Percentiles rank a stretch among this genome's conserved stretches.
Evolutionary conservation across 257 asterid species (phyloP).

Genomic region (Solanum appendiculatum): DNA sequence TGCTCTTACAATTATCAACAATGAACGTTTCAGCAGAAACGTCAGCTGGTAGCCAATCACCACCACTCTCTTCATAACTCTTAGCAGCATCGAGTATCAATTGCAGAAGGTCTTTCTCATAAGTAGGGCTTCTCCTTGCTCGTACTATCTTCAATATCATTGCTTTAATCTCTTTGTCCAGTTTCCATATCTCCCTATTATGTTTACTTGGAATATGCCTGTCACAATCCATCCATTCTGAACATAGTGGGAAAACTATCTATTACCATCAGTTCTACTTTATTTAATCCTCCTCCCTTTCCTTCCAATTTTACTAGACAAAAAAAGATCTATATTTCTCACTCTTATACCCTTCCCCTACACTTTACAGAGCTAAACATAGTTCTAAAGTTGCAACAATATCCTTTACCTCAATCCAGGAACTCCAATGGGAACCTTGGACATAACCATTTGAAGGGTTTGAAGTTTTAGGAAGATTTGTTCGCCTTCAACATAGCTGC

Average conservation of each 20-base stretch:
- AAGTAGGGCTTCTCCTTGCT: slow-evolving; percentile 9
- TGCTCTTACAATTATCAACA: slow-evolving; percentile 62
- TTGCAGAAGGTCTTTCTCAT: slow-evolving; percentile 47
- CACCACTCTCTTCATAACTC: slow-evolving; percentile 20
- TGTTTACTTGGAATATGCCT: slow-evolving; percentile 58
- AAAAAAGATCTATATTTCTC: neutral
- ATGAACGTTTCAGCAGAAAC: slow-evolving; percentile 35
- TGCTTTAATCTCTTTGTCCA: slow-evolving; percentile 46
- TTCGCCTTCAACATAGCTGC: slow-evolving; percentile 47
- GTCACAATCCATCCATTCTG: slow-evolving; percentile 1
- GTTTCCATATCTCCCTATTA: slow-evolving; percentile 45
- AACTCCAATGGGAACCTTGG: slow-evolving; percentile 45
- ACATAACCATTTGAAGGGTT: slow-evolving; percentile 41
- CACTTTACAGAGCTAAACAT: neutral
- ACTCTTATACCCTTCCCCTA: neutral
- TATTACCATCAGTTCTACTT: neutral
- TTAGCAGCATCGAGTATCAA: slow-evolving; percentile 51
- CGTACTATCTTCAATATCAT: slow-evolving; percentile 42
- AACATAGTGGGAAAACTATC: neutral
- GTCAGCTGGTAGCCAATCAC: slow-evolving; percentile 17
- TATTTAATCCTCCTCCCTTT: neutral
- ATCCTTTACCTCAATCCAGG: slow-evolving; percentile 54
- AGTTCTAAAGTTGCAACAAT: neutral
- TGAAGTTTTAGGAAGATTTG: slow-evolving; percentile 50
- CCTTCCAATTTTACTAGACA: neutral